phyloP scores from a whole-genome alignment of 176 grass and related monocot species.

The Chrysopogon serrulatus region DNA sequence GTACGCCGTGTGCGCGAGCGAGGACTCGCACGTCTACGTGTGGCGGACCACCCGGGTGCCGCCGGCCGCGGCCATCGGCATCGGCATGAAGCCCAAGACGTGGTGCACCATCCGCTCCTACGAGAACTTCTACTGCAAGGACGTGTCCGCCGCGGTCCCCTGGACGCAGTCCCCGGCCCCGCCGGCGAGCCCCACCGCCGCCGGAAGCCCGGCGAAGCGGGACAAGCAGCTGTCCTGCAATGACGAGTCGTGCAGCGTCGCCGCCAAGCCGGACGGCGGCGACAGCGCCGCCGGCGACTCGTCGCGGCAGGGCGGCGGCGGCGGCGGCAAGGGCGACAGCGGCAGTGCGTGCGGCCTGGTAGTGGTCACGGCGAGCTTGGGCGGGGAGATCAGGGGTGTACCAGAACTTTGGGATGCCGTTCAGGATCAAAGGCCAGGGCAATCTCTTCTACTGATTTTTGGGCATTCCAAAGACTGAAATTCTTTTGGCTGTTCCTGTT shows the following conservation, averaged over 20 bases:
- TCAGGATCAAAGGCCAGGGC: slow-evolving; percentile 54
- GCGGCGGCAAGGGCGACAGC: slow-evolving; percentile 15
- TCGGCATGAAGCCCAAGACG: slow-evolving; percentile 54
- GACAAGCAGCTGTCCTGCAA: slow-evolving; percentile 20
- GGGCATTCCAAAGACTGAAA: neutral
- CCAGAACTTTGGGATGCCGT: slow-evolving; percentile 85
- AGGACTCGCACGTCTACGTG: slow-evolving; percentile 88
- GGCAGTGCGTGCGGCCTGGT: slow-evolving; percentile 79
- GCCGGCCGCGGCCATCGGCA: slow-evolving; percentile 20
- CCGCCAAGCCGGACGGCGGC: slow-evolving; percentile 14
- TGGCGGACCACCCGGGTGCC: slow-evolving; percentile 32
- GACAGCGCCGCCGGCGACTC: neutral
- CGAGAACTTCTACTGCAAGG: slow-evolving; percentile 97
- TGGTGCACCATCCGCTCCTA: slow-evolving; percentile 72
- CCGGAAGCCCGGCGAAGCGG: neutral
- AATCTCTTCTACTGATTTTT: slow-evolving; percentile 25
- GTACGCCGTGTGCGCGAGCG: slow-evolving; percentile 74
- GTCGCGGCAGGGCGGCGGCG: neutral
- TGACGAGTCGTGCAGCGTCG: slow-evolving; percentile 39
- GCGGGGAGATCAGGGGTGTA: slow-evolving; percentile 80
- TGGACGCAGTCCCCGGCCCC: slow-evolving; percentile 17
- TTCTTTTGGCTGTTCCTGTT: neutral
- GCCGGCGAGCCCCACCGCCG: neutral
- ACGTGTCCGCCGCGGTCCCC: slow-evolving; percentile 81
- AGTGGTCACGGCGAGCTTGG: slow-evolving; percentile 69